Percentiles rank a stretch among this genome's conserved stretches.
phyloP scores from a whole-genome alignment of 768 basidiomycete species.

The Russula earlei region DNA sequence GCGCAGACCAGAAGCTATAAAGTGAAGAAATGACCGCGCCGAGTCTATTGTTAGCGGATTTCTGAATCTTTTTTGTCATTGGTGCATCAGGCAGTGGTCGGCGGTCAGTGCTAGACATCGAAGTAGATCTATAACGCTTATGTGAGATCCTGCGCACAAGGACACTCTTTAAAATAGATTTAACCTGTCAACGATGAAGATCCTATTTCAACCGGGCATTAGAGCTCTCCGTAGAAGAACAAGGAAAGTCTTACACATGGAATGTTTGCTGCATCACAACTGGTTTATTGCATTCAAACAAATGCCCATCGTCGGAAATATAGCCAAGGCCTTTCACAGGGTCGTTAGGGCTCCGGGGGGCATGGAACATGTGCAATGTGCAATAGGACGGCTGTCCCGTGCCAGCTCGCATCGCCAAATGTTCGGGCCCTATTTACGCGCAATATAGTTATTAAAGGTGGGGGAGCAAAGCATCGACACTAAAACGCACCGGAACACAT shows the following conservation, averaged over 20 bases:
- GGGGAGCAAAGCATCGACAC: too few relatives aligned
- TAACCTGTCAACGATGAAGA: constrained; percentile 47
- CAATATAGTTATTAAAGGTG: not conserved
- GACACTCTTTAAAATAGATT: constrained; percentile 20
- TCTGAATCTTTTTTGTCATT: constrained; percentile 30
- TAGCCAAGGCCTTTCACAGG: constrained; percentile 32
- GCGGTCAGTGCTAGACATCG: constrained; percentile 38
- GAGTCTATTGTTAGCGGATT: constrained; percentile 37
- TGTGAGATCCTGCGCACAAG: not conserved
- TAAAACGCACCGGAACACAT: constrained; percentile 37
- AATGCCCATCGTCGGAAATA: constrained; percentile 48
- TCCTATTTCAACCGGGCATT: constrained; percentile 19
- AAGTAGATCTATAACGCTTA: constrained; percentile 35
- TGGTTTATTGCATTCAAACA: constrained; percentile 46
- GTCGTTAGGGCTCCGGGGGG: constrained; percentile 25
- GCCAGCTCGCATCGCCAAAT: constrained; percentile 26
- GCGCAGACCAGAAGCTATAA: constrained; percentile 46
- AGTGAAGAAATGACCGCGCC: constrained; percentile 52
- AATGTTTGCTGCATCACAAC: constrained; percentile 43
- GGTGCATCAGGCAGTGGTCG: constrained; percentile 39
- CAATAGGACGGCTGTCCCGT: constrained; percentile 45
- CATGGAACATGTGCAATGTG: constrained; percentile 44
- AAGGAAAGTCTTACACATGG: constrained; percentile 40
- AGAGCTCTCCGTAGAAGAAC: not conserved
- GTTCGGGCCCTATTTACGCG: constrained; percentile 37